Evolutionary conservation across 495 filamentous ascomycete species (phyloP), one percentile per base, ranked within the genome.

Genomic region (Evernia prunastri): DNA sequence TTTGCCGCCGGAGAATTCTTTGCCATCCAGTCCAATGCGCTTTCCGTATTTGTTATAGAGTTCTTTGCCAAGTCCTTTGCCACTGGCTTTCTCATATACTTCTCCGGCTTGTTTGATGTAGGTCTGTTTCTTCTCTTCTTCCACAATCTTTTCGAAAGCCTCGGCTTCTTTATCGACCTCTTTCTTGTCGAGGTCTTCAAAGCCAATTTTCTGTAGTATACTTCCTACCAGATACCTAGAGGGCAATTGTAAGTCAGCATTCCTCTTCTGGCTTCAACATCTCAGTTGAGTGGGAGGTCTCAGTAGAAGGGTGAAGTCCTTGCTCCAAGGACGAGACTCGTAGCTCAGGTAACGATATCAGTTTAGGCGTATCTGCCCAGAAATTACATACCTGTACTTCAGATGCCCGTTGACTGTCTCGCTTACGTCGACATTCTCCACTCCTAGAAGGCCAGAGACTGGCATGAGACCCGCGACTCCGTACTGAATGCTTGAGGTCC

Each of bases 391-490:
- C 51, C 51, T 54, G 51, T 54, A 54, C 29, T 54, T 54, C 43
- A 89, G 73, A 68, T 95, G 90, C 0, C 90, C 90, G 59, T 79
- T 83, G 40, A 93, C 85, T 37, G 84, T 80, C 15, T 87, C 83
- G 64, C 82, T 89, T n/a, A 89, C 80, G 70, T 95, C 80, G 9
- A 92, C 67, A 63, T 92, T 93, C 67, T 91, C 87, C 0, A 94
- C 84, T 0, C 85, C 86, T 1, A 85, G 79, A 27, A 91, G 81
- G 6, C 76, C 79, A 58, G 84, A 74, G 37, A 92, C 82, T 20
- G 79, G 72, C 70, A 91, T 84, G 29, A 95, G 74, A 0, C 90
- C 90, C 0, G 90, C 89, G 42, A 95, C 81, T 2, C 90, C 90
- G 36, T 86, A 79, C 68, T 92, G 89, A 36, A 92, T 77, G 65